These are phyloP conservation scores for Rhodocollybia butyracea DNA, from an alignment of 768 basidiomycete genomes.

Conservation along the genomic window DNA sequence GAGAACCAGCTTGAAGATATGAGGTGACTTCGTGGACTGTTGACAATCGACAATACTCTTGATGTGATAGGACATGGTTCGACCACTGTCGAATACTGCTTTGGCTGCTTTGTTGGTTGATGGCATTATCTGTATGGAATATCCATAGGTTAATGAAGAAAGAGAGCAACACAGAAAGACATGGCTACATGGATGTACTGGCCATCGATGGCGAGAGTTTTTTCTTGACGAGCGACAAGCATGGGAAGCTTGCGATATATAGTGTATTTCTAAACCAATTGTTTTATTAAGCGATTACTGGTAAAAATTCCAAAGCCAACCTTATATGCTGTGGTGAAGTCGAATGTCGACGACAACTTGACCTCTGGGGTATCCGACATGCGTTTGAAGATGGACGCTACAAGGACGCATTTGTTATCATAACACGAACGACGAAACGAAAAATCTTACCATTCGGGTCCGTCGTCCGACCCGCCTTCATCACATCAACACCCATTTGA, in stretches of 20 bases:
- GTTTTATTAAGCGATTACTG: neutral
- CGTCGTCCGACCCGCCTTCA: constrained; percentile 67
- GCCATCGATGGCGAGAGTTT: constrained; percentile 91
- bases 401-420: neutral
- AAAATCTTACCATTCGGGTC: constrained; percentile 82
- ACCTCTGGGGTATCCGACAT: constrained; percentile 71
- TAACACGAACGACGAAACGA: neutral
- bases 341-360: constrained; percentile 59
- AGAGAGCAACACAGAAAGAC: neutral
- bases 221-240: constrained; percentile 86
- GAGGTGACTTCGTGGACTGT: constrained; percentile 74
- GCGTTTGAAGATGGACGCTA: constrained; percentile 92
- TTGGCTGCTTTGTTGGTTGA: constrained; percentile 69
- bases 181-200: constrained; percentile 81
- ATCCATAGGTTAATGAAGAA: neutral
- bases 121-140: constrained; percentile 72
- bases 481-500: constrained; percentile 65
- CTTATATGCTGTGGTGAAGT: constrained; percentile 86
- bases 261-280: constrained; percentile 66
- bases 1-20: constrained; percentile 87
- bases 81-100: constrained; percentile 84
- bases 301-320: constrained; percentile 29
- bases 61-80: constrained; percentile 91
- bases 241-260: constrained; percentile 95
- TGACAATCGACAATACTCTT: constrained; percentile 82